phyloP scores from a whole-genome alignment of 1,284 basidiomycete genomes.

The Leccinum pseudoinsigne region DNA sequence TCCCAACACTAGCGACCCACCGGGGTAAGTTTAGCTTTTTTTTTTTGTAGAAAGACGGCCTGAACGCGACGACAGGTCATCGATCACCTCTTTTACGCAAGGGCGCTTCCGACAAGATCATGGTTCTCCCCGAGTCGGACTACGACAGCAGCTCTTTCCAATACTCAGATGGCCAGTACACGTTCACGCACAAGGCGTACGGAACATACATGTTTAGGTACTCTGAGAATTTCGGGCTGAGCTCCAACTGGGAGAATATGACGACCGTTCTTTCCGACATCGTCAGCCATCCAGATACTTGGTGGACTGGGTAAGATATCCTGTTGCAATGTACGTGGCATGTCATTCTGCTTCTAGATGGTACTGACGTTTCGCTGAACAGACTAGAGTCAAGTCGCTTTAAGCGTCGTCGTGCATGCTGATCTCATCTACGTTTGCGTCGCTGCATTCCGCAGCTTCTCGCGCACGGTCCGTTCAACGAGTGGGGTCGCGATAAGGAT shows the following conservation, averaged over 20 bases:
- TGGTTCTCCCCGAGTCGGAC: constrained; percentile 81
- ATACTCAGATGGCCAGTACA: constrained; percentile 61
- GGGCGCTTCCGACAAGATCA: constrained; percentile 69
- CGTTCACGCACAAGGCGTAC: constrained; percentile 74
- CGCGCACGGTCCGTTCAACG: constrained; percentile 84
- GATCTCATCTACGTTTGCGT: constrained; percentile 61
- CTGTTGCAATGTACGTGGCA: constrained; percentile 76
- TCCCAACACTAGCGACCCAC: constrained; percentile 50
- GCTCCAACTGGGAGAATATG: constrained; percentile 71
- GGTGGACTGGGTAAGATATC: constrained; percentile 75
- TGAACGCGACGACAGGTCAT: constrained; percentile 41
- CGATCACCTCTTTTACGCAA: constrained; percentile 84
- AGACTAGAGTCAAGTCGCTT: constrained; percentile 70
- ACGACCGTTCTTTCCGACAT: constrained; percentile 55
- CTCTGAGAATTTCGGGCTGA: constrained; percentile 78
- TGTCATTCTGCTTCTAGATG: background rate
- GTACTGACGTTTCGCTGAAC: constrained; percentile 5
- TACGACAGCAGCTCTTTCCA: constrained; percentile 70
- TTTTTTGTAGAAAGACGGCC: background rate
- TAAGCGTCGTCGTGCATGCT: constrained; percentile 74
- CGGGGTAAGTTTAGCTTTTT: constrained; percentile 37
- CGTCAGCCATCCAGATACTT: constrained; percentile 41
- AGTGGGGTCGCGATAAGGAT: constrained; percentile 88
- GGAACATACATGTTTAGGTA: constrained; percentile 62
- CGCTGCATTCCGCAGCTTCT: constrained; percentile 86